phyloP scores from a whole-genome alignment of 352 stramenopile species.

The Blastocystis sp. region DNA sequence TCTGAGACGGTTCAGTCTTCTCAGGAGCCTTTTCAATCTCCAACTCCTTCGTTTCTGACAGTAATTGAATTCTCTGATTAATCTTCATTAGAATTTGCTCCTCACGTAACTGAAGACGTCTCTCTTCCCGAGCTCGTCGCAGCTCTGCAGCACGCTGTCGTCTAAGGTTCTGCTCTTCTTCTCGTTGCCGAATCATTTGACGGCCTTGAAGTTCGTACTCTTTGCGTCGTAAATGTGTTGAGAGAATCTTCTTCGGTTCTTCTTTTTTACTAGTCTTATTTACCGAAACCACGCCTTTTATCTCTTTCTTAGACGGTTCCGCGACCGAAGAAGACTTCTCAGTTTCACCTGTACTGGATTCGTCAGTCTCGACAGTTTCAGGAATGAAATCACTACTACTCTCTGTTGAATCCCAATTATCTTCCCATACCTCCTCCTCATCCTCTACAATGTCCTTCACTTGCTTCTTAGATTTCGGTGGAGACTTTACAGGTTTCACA shows the following conservation, averaged over 20 bases:
- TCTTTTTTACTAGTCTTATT: neutral
- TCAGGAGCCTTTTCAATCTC: no score
- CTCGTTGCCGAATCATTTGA: neutral
- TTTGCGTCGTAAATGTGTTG: neutral
- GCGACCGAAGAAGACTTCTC: neutral
- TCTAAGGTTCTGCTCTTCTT: neutral
- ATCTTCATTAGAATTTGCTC: neutral
- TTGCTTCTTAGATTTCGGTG: neutral
- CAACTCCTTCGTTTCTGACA: neutral
- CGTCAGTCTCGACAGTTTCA: neutral
- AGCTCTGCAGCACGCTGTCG: no score
- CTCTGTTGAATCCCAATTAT: neutral
- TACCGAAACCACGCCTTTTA: neutral
- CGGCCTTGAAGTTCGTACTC: neutral
- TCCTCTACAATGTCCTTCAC: neutral
- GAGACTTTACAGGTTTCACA: no score
- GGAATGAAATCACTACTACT: neutral
- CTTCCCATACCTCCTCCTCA: neutral
- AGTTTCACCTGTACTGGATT: neutral
- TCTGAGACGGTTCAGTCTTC: neutral
- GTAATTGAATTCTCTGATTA: neutral
- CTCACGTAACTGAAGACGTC: no score
- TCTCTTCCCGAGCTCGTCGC: no score
- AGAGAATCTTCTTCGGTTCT: neutral
- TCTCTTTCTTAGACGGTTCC: neutral